phyloP scores from a whole-genome alignment of 2,329 filamentous ascomycete genomes.

The Pezicula radicicola region DNA sequence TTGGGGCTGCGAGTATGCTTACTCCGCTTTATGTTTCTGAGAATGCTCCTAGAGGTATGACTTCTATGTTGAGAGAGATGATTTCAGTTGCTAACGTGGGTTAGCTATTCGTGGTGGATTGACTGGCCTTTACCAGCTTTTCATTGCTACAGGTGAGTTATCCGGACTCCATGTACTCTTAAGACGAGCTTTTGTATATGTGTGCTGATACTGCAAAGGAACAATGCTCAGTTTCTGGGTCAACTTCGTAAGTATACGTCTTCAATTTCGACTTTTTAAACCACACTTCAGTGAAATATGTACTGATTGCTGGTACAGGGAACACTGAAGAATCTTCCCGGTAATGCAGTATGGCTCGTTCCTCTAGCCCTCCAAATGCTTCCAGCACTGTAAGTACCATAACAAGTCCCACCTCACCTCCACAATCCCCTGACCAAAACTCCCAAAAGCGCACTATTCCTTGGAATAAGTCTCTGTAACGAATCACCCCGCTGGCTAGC shows the following conservation, averaged over 20 bases:
- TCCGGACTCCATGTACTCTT: not conserved
- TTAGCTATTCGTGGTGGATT: constrained; percentile 48
- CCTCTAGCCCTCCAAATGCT: constrained; percentile 64
- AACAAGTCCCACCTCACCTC: not conserved
- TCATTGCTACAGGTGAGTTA: constrained; percentile 29
- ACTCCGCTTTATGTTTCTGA: constrained; percentile 25
- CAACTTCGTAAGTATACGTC: constrained; percentile 45
- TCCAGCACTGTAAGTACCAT: constrained; percentile 46
- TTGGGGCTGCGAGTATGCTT: constrained; percentile 44
- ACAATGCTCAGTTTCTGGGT: constrained; percentile 40
- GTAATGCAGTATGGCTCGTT: constrained; percentile 49
- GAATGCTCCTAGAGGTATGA: constrained; percentile 37
- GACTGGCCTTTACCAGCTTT: constrained; percentile 48
- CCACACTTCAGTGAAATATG: constrained; percentile 33
- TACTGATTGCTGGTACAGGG: constrained; percentile 11
- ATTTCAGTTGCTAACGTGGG: constrained; percentile 43
- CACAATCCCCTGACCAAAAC: not conserved
- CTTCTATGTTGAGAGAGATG: constrained; percentile 16
- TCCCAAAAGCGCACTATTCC: constrained; percentile 39
- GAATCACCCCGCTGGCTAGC: constrained; percentile 67
- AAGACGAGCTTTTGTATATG: constrained; percentile 31
- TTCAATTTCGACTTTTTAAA: constrained; percentile 28
- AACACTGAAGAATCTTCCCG: constrained; percentile 29
- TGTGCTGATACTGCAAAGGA: constrained; percentile 8
- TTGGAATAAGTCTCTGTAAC: constrained; percentile 58